A percentile compares a stretch with the other conserved stretches of the same genome.
These are phyloP conservation scores for Saccharomyces eubayanus DNA, from an alignment of 805 yeast species.

Conservation along the genomic window DNA sequence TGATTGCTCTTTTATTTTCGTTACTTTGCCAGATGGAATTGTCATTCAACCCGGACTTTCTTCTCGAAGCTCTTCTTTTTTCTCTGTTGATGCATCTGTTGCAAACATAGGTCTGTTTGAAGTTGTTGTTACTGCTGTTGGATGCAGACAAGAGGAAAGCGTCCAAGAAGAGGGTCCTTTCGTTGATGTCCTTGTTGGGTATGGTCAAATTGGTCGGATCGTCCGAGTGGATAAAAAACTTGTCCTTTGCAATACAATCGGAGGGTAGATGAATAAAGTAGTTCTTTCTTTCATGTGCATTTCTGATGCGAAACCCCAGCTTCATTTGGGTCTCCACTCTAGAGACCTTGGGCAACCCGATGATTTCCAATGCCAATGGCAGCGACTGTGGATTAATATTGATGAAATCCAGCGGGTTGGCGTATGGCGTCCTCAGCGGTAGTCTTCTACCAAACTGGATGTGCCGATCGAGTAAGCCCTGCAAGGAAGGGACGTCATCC, in stretches of 20 bases:
- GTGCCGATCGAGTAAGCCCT: conserved; percentile 1
- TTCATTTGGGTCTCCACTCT: conserved; percentile 94
- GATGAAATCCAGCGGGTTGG: conserved; percentile 23
- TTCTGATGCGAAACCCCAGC: conserved; percentile 46
- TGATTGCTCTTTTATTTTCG: conserved; percentile 69
- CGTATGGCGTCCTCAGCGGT: conserved; percentile 12
- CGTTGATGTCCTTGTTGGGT: background rate
- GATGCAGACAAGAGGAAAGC: conserved; percentile 65
- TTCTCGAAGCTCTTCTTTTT: conserved; percentile 82
- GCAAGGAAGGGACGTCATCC: background rate
- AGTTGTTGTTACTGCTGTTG: conserved; percentile 15
- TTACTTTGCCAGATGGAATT: conserved; percentile 69
- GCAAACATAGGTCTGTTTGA: conserved; percentile 62
- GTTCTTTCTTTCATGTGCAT: conserved; percentile 53
- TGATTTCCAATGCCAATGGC: conserved; percentile 43
- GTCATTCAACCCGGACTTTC: conserved; percentile 68
- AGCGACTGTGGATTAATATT: conserved; percentile 21
- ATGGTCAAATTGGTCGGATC: background rate
- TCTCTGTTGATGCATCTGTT: conserved; percentile 83
- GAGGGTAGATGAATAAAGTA: conserved; percentile 68
- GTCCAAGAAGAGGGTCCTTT: conserved; percentile 55
- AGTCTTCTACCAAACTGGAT: conserved; percentile 19
- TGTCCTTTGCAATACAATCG: conserved; percentile 79
- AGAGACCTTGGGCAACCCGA: conserved; percentile 66
- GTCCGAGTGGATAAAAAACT: conserved; percentile 36